Base-by-base conservation (phyloP, 495 filamentous ascomycete species). In the Hypoxylon rickii region DNA sequence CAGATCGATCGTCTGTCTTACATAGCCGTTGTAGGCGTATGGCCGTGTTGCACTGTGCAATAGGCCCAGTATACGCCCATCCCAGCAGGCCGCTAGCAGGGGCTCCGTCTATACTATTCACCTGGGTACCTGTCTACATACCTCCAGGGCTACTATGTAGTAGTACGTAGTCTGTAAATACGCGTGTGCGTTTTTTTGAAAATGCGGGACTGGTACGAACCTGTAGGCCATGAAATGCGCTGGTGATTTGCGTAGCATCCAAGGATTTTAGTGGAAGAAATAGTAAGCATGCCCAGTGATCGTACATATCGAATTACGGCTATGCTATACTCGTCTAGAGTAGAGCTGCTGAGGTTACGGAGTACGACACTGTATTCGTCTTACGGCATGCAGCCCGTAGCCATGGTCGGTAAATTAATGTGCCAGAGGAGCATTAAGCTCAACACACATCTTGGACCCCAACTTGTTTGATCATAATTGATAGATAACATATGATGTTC, bases 371-470 rank as follows among this genome's bases (percentile, higher is more conserved):
- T 10, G 38, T 12, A 26, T 29, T 50, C 10, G 36, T 21, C 51
- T 34, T 32, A 57, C 39, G 32, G 44, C 43, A 41, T 55, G 18
- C 16, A 26, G 37, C n/a, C n/a, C n/a, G n/a, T n/a, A 47, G 13
- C 40, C 36, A 42, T 48, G 36, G 33, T 43, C 43, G 44, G 42
- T 48, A 44, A 33, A 57, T 31, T 43, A 44, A 38, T 49, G 29
- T 4, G 39, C 21, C 24, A 49, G 20, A 44, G 44, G 53, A 56
- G 22, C 53, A 57, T 44, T 50, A 57, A 57, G 53, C 37, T 57
- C 39, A n/a, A n/a, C n/a, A 15, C 22, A 43, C 3, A 31, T 13
- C 32, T 44, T 44, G 45, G 45, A 38, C 38, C 39, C 53, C 38
- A 44, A 57, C 36, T 37, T 19, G 26, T 19, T 22, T 39, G 44